Evolutionary conservation across 208 protist species (phyloP).

Genomic region (Leishmania guyanensis): DNA sequence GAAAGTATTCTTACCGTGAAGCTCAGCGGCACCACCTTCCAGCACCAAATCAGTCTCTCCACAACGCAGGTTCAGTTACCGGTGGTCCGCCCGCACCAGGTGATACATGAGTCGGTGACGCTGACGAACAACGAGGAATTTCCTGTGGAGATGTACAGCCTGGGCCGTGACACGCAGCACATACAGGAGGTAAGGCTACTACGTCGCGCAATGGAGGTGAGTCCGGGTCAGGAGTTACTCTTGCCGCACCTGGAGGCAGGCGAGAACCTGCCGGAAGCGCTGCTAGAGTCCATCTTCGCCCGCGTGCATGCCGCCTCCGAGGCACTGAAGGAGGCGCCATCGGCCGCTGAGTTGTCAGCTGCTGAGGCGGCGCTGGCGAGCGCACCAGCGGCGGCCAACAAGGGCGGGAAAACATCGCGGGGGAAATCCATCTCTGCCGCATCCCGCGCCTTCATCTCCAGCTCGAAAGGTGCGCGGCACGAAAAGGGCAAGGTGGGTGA

Average conservation of each 20-base stretch:
- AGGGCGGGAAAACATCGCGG: neutral
- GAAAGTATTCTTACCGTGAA: conserved; percentile 52
- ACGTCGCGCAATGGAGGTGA: conserved; percentile 34
- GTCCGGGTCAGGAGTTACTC: conserved; percentile 48
- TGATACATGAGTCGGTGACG: conserved; percentile 56
- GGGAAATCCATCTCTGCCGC: neutral
- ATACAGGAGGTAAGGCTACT: conserved; percentile 72
- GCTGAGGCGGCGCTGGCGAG: neutral
- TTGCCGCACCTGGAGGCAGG: conserved; percentile 67
- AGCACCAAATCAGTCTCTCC: conserved; percentile 46
- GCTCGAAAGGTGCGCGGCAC: conserved; percentile 9
- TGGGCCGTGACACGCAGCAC: conserved; percentile 81
- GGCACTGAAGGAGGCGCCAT: conserved; percentile 11
- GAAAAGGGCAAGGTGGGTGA: conserved; percentile 13
- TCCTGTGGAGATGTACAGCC: conserved; percentile 89
- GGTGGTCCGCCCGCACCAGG: conserved; percentile 74
- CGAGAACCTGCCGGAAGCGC: conserved; percentile 57
- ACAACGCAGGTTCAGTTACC: conserved; percentile 65
- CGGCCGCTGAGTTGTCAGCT: neutral
- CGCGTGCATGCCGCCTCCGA: conserved; percentile 32
- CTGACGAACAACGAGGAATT: conserved; percentile 87
- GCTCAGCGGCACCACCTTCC: conserved; percentile 38
- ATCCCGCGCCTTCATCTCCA: neutral
- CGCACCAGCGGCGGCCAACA: neutral
- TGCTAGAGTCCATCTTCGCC: conserved; percentile 74